Base-by-base conservation (phyloP, 305 asterid genomes). In the Fraxinus latifolia region DNA sequence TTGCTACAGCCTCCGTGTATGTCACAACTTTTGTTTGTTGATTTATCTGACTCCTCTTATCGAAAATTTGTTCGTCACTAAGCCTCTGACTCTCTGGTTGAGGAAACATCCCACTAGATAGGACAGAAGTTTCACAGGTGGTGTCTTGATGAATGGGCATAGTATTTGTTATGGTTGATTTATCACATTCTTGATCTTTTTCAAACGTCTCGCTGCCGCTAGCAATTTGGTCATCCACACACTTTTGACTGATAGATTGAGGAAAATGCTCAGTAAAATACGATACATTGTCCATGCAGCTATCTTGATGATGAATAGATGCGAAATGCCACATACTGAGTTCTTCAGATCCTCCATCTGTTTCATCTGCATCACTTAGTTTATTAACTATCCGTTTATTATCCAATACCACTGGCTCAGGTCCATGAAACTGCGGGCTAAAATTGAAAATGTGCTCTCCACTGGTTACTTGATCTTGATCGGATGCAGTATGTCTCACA, bases 401-500 rank as follows among this genome's bases (percentile, higher is more conserved):
- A 12, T 84, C 85, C 83, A 74, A 39, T 15, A 79, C 84, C 84
- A 82, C 79, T 68, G 84, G 76, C 84, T 77, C 82, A 71, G 86
- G 77, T 80, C 74, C 91, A 87, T 67, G 58, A 55, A 78, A 70
- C 53, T 68, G 80, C 29, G 8, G 68, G 21, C 65, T 80, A 44
- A 86, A 77, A 79, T 79, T 86, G 23, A 84, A 82, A 82, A 80
- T 80, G 80, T 55, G 81, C 73, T 85, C 91, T 79, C 82, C 88
- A 47, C 81, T 72, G 81, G 80, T 71, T 82, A 42, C 71, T 70
- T 82, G 88, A 83, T 44, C 62, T 73, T 80, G 84, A 58, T 76
- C 32, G 58, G 91, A 82, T 32, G 37, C 3, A 79, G 67, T 27
- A 76, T 60, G 81, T 11, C 88, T 81, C 70, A 32, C 80, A 29